Evolutionary conservation across 495 filamentous ascomycete species (phyloP).

Genomic region (Mytilinidion resinicola): DNA sequence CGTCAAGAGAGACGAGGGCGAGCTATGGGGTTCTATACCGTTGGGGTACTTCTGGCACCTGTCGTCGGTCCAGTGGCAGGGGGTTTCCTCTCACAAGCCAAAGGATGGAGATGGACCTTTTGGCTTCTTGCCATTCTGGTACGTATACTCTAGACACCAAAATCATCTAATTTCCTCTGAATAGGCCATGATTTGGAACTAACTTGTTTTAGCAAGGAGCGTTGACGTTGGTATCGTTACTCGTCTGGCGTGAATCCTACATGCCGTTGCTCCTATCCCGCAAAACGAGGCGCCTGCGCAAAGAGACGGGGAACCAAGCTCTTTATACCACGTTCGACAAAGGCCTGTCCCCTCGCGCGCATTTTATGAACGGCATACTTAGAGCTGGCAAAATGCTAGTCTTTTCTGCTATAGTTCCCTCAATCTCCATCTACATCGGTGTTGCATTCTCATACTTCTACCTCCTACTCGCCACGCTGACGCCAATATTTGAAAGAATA

Average conservation of each 20-base stretch:
- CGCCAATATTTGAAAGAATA: conserved; percentile 36
- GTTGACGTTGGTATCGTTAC: conserved; percentile 38
- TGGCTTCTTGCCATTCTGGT: conserved; percentile 47
- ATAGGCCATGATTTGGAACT: neutral
- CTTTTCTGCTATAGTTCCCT: conserved; percentile 34
- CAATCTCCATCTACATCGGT: conserved; percentile 34
- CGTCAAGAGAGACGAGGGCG: conserved; percentile 40
- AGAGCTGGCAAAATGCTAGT: conserved; percentile 37
- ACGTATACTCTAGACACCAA: neutral
- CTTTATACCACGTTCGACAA: conserved; percentile 31
- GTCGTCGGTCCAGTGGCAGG: conserved; percentile 52
- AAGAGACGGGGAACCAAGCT: conserved; percentile 35
- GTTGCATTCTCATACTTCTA: conserved; percentile 36
- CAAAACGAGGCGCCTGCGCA: conserved; percentile 32
- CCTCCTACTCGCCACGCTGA: conserved; percentile 40
- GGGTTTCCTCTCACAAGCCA: conserved; percentile 48
- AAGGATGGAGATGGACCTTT: conserved; percentile 62
- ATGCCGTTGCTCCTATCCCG: conserved; percentile 29
- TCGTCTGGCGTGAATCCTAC: conserved; percentile 36
- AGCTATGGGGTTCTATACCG: conserved; percentile 45
- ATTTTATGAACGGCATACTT: conserved; percentile 30
- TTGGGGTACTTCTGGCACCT: conserved; percentile 50
- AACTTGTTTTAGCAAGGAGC: conserved; percentile 21
- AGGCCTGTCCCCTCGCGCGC: conserved; percentile 18
- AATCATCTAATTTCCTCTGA: too few relatives aligned